Conservation (phyloP, 352 stramenopile species). For the Phytopythium vexans region DNA sequence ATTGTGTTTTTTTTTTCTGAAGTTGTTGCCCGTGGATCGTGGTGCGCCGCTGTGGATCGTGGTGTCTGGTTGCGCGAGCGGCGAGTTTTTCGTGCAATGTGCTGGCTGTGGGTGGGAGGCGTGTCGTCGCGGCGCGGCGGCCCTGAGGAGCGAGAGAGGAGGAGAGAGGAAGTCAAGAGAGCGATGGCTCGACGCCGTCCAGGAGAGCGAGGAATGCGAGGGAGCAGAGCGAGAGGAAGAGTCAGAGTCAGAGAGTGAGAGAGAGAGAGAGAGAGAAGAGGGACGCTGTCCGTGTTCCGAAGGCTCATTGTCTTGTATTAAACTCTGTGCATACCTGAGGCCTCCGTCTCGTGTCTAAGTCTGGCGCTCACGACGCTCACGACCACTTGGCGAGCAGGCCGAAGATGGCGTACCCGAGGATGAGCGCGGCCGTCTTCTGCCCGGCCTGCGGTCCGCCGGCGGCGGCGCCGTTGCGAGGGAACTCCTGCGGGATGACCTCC, state of each 20-base stretch:
- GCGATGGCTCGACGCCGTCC: constrained; percentile 11
- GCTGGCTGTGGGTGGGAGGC: too few relatives aligned
- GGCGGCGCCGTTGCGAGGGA: constrained; percentile 43
- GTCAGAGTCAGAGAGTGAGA: constrained; percentile 8
- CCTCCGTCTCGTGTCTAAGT: constrained; percentile 6
- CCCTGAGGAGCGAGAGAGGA: not conserved
- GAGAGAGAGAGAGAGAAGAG: constrained; percentile 16
- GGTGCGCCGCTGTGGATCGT: too few relatives aligned
- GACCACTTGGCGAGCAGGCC: constrained; percentile 78
- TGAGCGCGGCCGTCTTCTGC: constrained; percentile 55
- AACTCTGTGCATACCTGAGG: too few relatives aligned
- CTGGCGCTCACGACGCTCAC: constrained; percentile 16
- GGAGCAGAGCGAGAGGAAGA: constrained; percentile 7
- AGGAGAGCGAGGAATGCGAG: constrained; percentile 15
- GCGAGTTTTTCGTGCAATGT: too few relatives aligned
- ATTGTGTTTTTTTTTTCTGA: constrained; percentile 6
- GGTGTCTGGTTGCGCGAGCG: too few relatives aligned
- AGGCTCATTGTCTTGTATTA: too few relatives aligned
- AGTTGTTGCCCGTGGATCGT: too few relatives aligned
- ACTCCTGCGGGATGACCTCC: constrained; percentile 84
- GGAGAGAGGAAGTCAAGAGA: not conserved
- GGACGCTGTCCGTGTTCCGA: not conserved
- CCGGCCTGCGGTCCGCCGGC: constrained; percentile 6
- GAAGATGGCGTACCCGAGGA: constrained; percentile 72
- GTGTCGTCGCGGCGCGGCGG: too few relatives aligned